Base-by-base conservation (phyloP, 306 rosid genomes). In the Acacia confusa region DNA sequence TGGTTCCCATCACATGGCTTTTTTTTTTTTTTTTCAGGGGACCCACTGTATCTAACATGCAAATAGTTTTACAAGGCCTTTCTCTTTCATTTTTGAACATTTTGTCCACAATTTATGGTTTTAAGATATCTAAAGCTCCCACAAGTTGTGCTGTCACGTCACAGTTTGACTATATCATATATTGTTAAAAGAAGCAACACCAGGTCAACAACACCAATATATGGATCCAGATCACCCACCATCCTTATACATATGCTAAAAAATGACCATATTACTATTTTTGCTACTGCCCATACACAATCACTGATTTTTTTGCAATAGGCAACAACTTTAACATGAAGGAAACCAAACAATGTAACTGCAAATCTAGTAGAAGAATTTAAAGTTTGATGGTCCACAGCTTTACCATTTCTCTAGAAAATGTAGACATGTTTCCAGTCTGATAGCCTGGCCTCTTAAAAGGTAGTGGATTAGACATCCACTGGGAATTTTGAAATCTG, bases 331-430 rank as follows among this genome's bases (percentile, higher is more conserved):
- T 76, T 63, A 70, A 43, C 41, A 70, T 38, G 36, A 50, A 61
- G 16, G 75, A 77, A 48, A 70, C 27, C 53, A 65, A 75, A 45
- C 76, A 87, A 64, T 45, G 58, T 9, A 67, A 81, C 13, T 36
- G 63, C 70, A 85, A 75, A 78, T 30, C 75, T 75, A 73, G 75
- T 50, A 36, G 68, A 60, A 40, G 27, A 75, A 79, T 41, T 52
- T 32, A 65, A 22, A 67, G 75, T 41, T 44, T n/a, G 78, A 50
- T 73, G 47, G 76, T 65, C 68, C 76, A 8, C 63, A 75, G 44
- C 44, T 12, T 85, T 79, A 92, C 92, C 90, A 24, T 78, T 67
- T 86, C 87, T 58, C 79, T 84, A 53, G 85, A 72, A 77, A 77
- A 82, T 65, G 78, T 60, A 79, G 84, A 50, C 60, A 81, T 30